A percentile compares a stretch with the other conserved stretches of the same genome.
These are phyloP conservation scores for Quercus gilva DNA, from an alignment of 306 rosid species.

Conservation along the genomic window DNA sequence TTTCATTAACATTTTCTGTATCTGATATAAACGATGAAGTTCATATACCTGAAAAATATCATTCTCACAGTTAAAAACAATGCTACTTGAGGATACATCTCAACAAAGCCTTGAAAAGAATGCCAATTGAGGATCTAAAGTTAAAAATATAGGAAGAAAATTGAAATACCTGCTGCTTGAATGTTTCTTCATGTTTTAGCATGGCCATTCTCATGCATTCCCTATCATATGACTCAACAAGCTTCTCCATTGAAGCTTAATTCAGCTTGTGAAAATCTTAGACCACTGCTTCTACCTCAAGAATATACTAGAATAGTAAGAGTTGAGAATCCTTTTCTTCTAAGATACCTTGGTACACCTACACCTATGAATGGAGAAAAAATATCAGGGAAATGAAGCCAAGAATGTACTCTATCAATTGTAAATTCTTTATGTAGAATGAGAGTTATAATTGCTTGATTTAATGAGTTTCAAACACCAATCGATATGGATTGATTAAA, in stretches of 20 bases:
- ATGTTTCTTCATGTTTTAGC: constrained; percentile 73
- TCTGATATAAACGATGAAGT: constrained; percentile 80
- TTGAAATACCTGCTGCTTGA: constrained; percentile 69
- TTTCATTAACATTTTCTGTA: constrained; percentile 79
- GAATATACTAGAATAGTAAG: not conserved
- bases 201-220: constrained; percentile 78
- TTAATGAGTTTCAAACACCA: constrained; percentile 30
- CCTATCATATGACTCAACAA: constrained; percentile 54
- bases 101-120: not conserved
- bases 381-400: not conserved
- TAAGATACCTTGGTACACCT: constrained; percentile 19
- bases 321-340: constrained; percentile 4
- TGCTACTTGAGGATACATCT: not conserved
- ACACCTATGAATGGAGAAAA: constrained; percentile 38
- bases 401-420: constrained; percentile 16
- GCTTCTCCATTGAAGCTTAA: constrained; percentile 64
- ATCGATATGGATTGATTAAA: constrained; percentile 38
- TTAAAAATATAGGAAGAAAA: not conserved
- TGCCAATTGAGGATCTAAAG: not conserved
- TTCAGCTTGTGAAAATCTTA: constrained; percentile 5
- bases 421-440: constrained; percentile 24
- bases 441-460: constrained; percentile 15
- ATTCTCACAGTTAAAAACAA: not conserved
- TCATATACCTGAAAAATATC: constrained; percentile 58
- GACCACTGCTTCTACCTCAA: constrained; percentile 3